A percentile compares a stretch with the other conserved stretches of the same genome.
Evolutionary conservation across 768 basidiomycete species (phyloP).

Genomic region (Leucocoprinus sp.): DNA sequence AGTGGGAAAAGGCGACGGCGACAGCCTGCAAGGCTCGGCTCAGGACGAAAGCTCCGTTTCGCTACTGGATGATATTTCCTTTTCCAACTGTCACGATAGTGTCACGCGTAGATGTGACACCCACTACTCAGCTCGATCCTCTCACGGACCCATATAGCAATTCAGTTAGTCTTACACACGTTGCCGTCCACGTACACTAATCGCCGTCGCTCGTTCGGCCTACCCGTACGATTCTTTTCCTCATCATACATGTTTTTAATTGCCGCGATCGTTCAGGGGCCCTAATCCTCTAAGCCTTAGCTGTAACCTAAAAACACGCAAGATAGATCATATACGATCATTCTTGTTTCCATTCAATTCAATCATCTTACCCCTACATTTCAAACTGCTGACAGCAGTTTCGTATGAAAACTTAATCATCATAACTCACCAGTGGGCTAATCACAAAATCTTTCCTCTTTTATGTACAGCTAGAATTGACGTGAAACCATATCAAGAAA

Average conservation of each 20-base stretch:
- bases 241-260: not conserved
- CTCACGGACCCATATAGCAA: conserved; percentile 6
- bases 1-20: conserved; percentile 2
- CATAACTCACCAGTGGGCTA: conserved; percentile 8
- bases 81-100: conserved; percentile 4
- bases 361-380: conserved; percentile 3
- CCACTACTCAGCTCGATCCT: conserved; percentile 1
- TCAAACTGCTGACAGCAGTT: conserved; percentile 9
- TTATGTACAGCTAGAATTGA: conserved; percentile 9
- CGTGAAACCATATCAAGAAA: conserved; percentile 10
- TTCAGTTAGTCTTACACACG: conserved; percentile 6
- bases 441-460: conserved; percentile 8
- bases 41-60: conserved; percentile 10
- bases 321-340: not conserved
- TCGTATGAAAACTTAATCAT: conserved; percentile 10
- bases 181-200: conserved; percentile 3
- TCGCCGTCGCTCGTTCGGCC: conserved; percentile 1
- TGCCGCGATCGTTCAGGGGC: not conserved
- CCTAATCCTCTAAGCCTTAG: not conserved
- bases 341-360: not conserved
- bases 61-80: conserved; percentile 10
- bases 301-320: not conserved
- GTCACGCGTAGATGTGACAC: not conserved
- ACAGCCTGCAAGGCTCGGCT: conserved; percentile 5
- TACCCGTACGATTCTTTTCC: not conserved